A percentile compares a stretch with the other conserved stretches of the same genome.
Evolutionary conservation across 1,139 yeast species (phyloP).

Genomic region (Debaryomyces sp.): DNA sequence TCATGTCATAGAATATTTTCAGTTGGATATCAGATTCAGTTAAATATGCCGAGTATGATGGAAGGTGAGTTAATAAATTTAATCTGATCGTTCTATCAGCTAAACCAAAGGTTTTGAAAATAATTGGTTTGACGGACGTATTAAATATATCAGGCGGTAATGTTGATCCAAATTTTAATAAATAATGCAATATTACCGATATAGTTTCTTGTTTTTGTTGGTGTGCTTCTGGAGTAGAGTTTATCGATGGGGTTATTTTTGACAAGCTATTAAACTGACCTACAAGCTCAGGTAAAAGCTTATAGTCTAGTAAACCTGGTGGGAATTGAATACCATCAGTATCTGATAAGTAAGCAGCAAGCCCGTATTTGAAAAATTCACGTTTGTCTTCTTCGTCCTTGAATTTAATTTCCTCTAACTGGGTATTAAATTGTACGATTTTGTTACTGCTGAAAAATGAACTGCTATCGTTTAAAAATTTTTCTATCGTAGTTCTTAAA

Average conservation of each 20-base stretch:
- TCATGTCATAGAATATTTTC: conserved; percentile 65
- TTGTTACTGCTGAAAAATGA: conserved; percentile 41
- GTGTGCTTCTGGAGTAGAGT: conserved; percentile 31
- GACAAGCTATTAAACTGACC: conserved; percentile 32
- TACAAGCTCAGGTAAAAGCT: conserved; percentile 69
- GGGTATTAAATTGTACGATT: conserved; percentile 50
- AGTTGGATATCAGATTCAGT: conserved; percentile 67
- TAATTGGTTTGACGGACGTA: conserved; percentile 59
- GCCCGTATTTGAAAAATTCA: conserved; percentile 51
- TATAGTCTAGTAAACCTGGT: conserved; percentile 60
- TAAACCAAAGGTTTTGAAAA: conserved; percentile 62
- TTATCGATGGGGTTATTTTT: conserved; percentile 24
- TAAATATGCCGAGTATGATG: conserved; percentile 54
- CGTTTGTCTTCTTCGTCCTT: conserved; percentile 53
- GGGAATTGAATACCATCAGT: conserved; percentile 41
- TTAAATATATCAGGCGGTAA: conserved; percentile 44
- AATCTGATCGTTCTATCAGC: conserved; percentile 80
- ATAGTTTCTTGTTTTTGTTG: conserved; percentile 41
- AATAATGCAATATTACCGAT: conserved; percentile 47
- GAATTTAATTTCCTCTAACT: conserved; percentile 56
- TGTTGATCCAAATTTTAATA: conserved; percentile 47
- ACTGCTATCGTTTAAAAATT: conserved; percentile 50
- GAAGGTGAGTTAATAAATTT: conserved; percentile 64
- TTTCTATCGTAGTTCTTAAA: conserved; percentile 51
- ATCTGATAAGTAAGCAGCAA: conserved; percentile 29